Percentiles rank a stretch among this genome's conserved stretches.
phyloP scores from a whole-genome alignment of 1,284 basidiomycete genomes.

The Ganoderma lingzhi region DNA sequence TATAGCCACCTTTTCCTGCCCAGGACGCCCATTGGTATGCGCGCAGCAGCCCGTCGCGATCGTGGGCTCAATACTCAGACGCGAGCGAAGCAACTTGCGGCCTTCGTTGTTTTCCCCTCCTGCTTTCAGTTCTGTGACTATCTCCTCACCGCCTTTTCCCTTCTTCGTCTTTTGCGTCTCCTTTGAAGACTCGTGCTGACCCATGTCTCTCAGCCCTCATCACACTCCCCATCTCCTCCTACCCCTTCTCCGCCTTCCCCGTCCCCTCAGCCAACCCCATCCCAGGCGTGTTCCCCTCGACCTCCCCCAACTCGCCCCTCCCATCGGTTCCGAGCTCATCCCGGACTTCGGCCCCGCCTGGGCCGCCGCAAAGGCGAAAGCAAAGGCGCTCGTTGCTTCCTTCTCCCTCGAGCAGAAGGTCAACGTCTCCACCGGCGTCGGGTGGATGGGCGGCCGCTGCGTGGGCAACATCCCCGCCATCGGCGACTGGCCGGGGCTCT shows the following conservation, averaged over 20 bases:
- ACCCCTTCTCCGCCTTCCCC: conserved; percentile 43
- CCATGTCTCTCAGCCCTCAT: conserved; percentile 20
- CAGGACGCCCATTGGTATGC: too few relatives aligned
- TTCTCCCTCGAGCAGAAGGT: conserved; percentile 53
- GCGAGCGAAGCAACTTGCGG: too few relatives aligned
- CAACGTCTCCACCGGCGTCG: conserved; percentile 49
- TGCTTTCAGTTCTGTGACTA: too few relatives aligned
- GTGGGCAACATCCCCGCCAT: conserved; percentile 52
- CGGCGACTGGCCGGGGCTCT: conserved; percentile 64
- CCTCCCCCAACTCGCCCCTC: conserved; percentile 42
- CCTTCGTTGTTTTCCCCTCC: too few relatives aligned
- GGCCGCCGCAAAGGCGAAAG: conserved; percentile 48
- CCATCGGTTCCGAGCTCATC: conserved; percentile 41
- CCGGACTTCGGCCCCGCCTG: conserved; percentile 56
- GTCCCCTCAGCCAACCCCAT: conserved; percentile 41
- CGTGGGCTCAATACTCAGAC: too few relatives aligned
- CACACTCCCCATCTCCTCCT: conserved; percentile 30
- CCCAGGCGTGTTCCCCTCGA: conserved; percentile 39
- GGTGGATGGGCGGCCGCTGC: conserved; percentile 54
- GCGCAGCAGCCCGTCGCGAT: too few relatives aligned
- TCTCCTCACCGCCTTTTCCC: too few relatives aligned
- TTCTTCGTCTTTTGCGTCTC: background rate
- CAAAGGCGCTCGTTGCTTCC: conserved; percentile 44
- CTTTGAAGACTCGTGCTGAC: background rate
- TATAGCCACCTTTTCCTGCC: too few relatives aligned